Evolutionary conservation across 495 filamentous ascomycete genomes (phyloP).

Genomic region (Penicillium longicatenatum): DNA sequence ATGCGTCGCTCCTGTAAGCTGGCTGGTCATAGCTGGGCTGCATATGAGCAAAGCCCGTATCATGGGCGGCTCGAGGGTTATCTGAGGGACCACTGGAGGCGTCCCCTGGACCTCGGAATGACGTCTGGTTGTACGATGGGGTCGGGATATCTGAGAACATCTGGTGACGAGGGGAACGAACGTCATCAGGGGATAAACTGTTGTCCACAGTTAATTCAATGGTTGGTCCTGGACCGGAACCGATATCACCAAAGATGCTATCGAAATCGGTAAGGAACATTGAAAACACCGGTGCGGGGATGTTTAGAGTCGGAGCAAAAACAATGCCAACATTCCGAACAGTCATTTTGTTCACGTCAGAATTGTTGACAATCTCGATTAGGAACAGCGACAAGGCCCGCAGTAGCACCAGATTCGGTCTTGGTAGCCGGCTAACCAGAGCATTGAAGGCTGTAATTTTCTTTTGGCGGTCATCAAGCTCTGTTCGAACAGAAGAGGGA

Average conservation of each 20-base stretch:
- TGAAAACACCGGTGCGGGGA: slow-evolving; percentile 91
- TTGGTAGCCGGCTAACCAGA: slow-evolving; percentile 81
- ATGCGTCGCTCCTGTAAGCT: slow-evolving; percentile 27
- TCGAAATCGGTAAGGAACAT: slow-evolving; percentile 90
- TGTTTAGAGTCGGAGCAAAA: slow-evolving; percentile 97
- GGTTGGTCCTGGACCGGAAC: slow-evolving; percentile 15
- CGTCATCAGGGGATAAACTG: slow-evolving; percentile 56
- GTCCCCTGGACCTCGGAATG: slow-evolving; percentile 43
- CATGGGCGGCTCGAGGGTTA: slow-evolving; percentile 35
- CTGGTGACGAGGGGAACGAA: slow-evolving; percentile 66
- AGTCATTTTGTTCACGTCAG: slow-evolving; percentile 95
- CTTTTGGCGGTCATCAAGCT: slow-evolving; percentile 66
- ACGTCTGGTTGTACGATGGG: slow-evolving; percentile 63
- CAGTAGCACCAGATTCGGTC: slow-evolving; percentile 75
- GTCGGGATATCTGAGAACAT: slow-evolving; percentile 72
- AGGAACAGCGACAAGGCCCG: slow-evolving; percentile 83
- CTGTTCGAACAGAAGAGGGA: slow-evolving; percentile 30
- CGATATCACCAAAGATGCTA: slow-evolving; percentile 71
- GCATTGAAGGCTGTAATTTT: slow-evolving; percentile 83
- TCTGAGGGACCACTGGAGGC: slow-evolving; percentile 10
- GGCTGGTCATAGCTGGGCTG: slow-evolving; percentile 59
- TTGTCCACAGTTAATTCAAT: slow-evolving; percentile 50
- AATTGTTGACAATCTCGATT: slow-evolving; percentile 85
- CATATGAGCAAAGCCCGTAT: slow-evolving; percentile 64
- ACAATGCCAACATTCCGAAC: slow-evolving; percentile 97